Conservation (phyloP, 495 filamentous ascomycete species). For the Talaromyces liani region DNA sequence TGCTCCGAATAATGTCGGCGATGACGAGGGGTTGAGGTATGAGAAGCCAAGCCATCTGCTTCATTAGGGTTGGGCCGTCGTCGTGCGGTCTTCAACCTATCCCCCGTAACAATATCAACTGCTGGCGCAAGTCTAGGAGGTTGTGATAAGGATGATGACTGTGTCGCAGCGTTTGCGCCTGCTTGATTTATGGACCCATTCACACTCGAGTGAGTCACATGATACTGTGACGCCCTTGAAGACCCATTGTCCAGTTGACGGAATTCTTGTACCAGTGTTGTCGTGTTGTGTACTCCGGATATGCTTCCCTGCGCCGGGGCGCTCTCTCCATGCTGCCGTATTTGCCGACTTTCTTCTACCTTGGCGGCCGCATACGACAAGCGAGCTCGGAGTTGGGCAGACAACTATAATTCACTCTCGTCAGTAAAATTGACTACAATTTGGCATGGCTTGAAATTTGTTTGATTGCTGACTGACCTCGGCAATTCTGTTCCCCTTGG, state of each 20-base stretch:
- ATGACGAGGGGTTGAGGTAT: constrained; percentile 23
- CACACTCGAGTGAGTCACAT: not conserved
- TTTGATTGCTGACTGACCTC: constrained; percentile 55
- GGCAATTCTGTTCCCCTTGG: constrained; percentile 58
- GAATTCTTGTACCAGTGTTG: not conserved
- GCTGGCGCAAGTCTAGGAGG: constrained; percentile 49
- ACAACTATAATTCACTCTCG: constrained; percentile 43
- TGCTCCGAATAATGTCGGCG: constrained; percentile 32
- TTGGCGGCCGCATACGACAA: constrained; percentile 87
- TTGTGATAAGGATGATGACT: constrained; percentile 1
- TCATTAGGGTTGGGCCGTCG: constrained; percentile 37
- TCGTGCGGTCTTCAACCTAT: constrained; percentile 19
- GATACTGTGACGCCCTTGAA: constrained; percentile 3
- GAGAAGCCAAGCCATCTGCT: constrained; percentile 14
- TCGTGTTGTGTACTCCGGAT: not conserved
- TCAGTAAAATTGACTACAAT: constrained; percentile 7
- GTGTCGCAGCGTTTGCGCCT: not conserved
- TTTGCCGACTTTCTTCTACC: constrained; percentile 79
- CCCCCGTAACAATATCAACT: constrained; percentile 40
- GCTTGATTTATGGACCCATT: not conserved
- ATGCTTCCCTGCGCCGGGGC: not conserved
- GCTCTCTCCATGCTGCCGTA: constrained; percentile 23
- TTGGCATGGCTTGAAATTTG: not conserved
- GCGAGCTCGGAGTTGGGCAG: constrained; percentile 67
- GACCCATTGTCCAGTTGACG: constrained; percentile 10